These are phyloP conservation scores for Malbranchea zuffiana DNA, from an alignment of 2,329 filamentous ascomycete genomes.

Conservation along the genomic window DNA sequence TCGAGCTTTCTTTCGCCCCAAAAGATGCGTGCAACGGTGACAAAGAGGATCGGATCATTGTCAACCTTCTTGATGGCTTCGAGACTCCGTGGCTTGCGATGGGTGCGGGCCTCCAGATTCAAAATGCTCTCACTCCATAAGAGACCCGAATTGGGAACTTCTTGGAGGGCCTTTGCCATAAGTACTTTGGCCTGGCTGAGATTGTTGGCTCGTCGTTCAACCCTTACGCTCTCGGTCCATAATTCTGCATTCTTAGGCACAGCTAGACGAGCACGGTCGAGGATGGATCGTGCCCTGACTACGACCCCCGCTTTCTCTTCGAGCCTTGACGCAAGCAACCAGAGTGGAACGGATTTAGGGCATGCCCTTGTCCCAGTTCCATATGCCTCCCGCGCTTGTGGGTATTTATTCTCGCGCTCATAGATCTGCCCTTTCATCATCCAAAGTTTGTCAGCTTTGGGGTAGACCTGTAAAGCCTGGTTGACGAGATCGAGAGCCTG, in stretches of 20 bases:
- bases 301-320: slow-evolving; percentile 75
- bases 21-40: slow-evolving; percentile 88
- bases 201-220: slow-evolving; percentile 74
- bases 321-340: slow-evolving; percentile 77
- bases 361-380: slow-evolving; percentile 78
- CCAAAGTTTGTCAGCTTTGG: slow-evolving; percentile 77
- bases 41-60: slow-evolving; percentile 77
- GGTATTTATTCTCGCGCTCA: slow-evolving; percentile 64
- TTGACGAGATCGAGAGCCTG: slow-evolving; percentile 77
- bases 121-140: slow-evolving; percentile 94
- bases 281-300: slow-evolving; percentile 86
- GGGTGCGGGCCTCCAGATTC: slow-evolving; percentile 81
- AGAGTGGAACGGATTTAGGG: slow-evolving; percentile 71
- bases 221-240: slow-evolving; percentile 87
- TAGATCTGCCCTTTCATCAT: slow-evolving; percentile 99
- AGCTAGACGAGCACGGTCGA: slow-evolving; percentile 80
- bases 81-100: slow-evolving; percentile 79
- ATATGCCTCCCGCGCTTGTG: slow-evolving; percentile 83
- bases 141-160: slow-evolving; percentile 75
- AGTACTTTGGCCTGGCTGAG: slow-evolving; percentile 72
- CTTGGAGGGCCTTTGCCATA: slow-evolving; percentile 87
- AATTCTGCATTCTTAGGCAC: slow-evolving; percentile 74
- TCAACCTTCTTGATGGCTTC: slow-evolving; percentile 97
- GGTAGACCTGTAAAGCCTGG: slow-evolving; percentile 77
- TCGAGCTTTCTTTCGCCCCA: slow-evolving; percentile 88